Conservation (phyloP, 2,329 filamentous ascomycete species). For the Blastomyces parvus region DNA sequence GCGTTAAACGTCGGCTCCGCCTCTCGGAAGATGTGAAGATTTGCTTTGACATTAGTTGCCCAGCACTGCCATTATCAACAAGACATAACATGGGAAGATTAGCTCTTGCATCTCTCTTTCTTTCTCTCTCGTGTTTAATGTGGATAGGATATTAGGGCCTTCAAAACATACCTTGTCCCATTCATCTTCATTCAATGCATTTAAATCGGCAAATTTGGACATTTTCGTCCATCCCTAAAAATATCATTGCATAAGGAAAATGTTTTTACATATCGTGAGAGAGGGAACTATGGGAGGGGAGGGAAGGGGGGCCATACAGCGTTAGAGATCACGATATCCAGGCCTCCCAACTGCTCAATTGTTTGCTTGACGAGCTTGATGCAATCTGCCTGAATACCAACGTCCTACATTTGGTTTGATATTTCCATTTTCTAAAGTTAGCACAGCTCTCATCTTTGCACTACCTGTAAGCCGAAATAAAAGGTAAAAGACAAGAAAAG, state of each 20-base stretch:
- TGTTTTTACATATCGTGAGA: background rate
- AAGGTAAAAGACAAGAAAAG: too few species aligned
- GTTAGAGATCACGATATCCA: constrained; percentile 74
- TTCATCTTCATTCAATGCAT: constrained; percentile 50
- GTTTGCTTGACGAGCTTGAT: constrained; percentile 50
- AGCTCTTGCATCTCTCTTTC: background rate
- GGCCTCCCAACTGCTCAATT: constrained; percentile 51
- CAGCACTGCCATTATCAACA: constrained; percentile 43
- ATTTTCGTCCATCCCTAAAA: constrained; percentile 53
- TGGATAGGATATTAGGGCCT: constrained; percentile 3
- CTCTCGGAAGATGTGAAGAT: constrained; percentile 46
- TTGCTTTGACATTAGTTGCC: constrained; percentile 52
- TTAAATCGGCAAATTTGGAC: constrained; percentile 47
- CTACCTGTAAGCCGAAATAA: background rate
- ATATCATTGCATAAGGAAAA: background rate
- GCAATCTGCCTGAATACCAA: constrained; percentile 52
- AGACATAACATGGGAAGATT: background rate
- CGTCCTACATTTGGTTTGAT: constrained; percentile 42
- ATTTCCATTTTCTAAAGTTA: constrained; percentile 8
- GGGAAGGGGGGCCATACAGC: constrained; percentile 39
- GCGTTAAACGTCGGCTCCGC: constrained; percentile 50
- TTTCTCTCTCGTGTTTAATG: background rate
- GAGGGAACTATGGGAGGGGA: background rate
- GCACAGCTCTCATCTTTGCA: background rate
- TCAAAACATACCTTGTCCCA: constrained; percentile 48